Evolutionary conservation across 352 stramenopile species (phyloP).

Genomic region (Pythium diclinum): DNA sequence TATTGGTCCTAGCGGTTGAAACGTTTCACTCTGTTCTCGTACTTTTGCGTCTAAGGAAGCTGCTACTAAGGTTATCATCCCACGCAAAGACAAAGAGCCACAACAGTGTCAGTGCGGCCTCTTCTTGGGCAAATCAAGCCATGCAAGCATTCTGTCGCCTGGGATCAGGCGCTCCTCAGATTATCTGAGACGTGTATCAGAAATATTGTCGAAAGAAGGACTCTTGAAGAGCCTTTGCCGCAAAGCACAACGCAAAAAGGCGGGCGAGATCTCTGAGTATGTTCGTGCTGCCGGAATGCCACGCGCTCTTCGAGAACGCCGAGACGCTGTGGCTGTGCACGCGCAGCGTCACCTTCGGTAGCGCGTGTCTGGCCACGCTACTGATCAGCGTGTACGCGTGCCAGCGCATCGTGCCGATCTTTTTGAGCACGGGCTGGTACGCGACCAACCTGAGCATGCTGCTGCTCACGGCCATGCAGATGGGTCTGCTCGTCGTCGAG

Average conservation of each 20-base stretch:
- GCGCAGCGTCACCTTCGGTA: constrained; percentile 60
- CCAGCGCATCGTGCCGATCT: constrained; percentile 53
- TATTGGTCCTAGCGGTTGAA: too few species aligned
- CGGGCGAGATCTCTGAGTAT: background rate
- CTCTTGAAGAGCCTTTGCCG: background rate
- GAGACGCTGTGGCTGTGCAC: constrained; percentile 47
- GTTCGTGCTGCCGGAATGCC: constrained; percentile 54
- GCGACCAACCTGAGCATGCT: constrained; percentile 60
- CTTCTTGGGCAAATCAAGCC: too few species aligned
- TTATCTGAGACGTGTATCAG: too few species aligned
- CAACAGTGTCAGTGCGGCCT: too few species aligned
- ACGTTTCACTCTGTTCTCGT: too few species aligned
- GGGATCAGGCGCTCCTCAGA: too few species aligned
- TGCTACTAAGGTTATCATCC: too few species aligned
- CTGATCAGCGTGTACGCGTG: constrained; percentile 39
- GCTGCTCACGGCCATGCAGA: constrained; percentile 52
- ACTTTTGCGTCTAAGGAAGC: too few species aligned
- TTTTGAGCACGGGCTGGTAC: constrained; percentile 56
- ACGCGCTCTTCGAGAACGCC: constrained; percentile 35
- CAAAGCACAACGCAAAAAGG: background rate
- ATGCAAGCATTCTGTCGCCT: too few species aligned
- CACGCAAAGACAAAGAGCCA: too few species aligned
- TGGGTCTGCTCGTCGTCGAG: constrained; percentile 61
- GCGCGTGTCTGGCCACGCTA: constrained; percentile 52
- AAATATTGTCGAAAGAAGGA: background rate